phyloP scores from a whole-genome alignment of 2,329 filamentous ascomycete species.

The Phoma herbarum region DNA sequence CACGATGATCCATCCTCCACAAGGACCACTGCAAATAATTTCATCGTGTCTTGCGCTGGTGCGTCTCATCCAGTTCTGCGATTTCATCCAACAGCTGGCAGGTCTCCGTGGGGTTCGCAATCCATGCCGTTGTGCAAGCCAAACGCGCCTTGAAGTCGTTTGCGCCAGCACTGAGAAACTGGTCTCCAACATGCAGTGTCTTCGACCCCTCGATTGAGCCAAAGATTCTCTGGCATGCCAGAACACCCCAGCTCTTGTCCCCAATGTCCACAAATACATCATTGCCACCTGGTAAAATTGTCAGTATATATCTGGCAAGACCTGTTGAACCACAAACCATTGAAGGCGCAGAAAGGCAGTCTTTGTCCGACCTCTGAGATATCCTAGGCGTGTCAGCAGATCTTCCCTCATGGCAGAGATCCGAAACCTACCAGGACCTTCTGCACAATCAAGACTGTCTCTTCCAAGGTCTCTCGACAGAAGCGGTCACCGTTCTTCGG shows the following conservation, averaged over 20 bases:
- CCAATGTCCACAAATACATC: conserved; percentile 99
- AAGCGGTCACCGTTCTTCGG: conserved; percentile 71
- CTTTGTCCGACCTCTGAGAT: conserved; percentile 72
- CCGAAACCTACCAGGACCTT: conserved; percentile 70
- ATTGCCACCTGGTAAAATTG: conserved; percentile 71
- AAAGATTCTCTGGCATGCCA: conserved; percentile 91
- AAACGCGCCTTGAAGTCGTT: conserved; percentile 97
- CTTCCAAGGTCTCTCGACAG: conserved; percentile 87
- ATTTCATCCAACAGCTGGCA: conserved; percentile 89
- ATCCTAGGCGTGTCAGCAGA: conserved; percentile 59
- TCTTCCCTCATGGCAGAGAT: background rate
- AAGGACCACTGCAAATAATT: background rate
- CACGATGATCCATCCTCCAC: background rate
- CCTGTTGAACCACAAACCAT: conserved; percentile 61
- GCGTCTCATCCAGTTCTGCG: conserved; percentile 54
- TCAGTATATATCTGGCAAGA: conserved; percentile 24
- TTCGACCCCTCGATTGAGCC: conserved; percentile 76
- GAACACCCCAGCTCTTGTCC: conserved; percentile 95
- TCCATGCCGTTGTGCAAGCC: conserved; percentile 96
- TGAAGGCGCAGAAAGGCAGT: conserved; percentile 96
- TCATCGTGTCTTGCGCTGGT: conserved; percentile 49
- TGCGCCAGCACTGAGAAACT: conserved; percentile 86
- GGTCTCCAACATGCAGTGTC: conserved; percentile 92
- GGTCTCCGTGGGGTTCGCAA: conserved; percentile 90
- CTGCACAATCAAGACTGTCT: conserved; percentile 93